Base-by-base conservation (phyloP, 345 rosid species). In the Ailanthus altissimus region DNA sequence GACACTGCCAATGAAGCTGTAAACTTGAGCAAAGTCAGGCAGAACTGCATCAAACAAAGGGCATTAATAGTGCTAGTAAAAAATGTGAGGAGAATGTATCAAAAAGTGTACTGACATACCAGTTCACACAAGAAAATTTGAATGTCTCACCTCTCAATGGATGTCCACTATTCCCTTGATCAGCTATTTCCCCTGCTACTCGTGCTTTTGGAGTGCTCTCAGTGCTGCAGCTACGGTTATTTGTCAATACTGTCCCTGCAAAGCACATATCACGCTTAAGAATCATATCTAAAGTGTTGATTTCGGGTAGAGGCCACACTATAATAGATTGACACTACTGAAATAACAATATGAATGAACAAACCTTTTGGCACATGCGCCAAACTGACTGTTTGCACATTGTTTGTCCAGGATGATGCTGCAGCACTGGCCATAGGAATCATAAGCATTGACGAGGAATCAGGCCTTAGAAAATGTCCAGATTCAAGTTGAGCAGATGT, bases 11-110 rank as follows among this genome's bases (percentile, higher is more conserved):
- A 94, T 89, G 86, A 92, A 92, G 81, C 80, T 57, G 84, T 94
- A 94, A 25, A 94, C 98, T 89, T 91, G 94, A 56, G 84, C 85
- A 77, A 92, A 92, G 85, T 92, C 97, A 4, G 98, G 97, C 60
- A 91, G 85, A 77, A 94, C 97, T 94, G 96, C 82, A 80, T 74
- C 76, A 75, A 70, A 43, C 28, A 88, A 77, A 70, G 16, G 59
- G 42, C 45, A 47, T 42, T 23, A 45, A 26, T n/a, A 54, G 26
- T 14, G 71, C 38, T 0, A 38, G 51, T 26, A 46, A 73, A 25
- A 70, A 53, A 49, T 60, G 32, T 50, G 25, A 38, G 51, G 25
- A 38, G 51, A 45, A 64, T 49, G 72, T 59, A 70, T 32, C 46
- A 64, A 7, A 53, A 26, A 32, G 54, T 43, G 64, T 53, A 9